Evolutionary conservation across 371 early-diverging fungal species (phyloP), one percentile per base, ranked within the genome.

Genomic region (Mortierella sp.): DNA sequence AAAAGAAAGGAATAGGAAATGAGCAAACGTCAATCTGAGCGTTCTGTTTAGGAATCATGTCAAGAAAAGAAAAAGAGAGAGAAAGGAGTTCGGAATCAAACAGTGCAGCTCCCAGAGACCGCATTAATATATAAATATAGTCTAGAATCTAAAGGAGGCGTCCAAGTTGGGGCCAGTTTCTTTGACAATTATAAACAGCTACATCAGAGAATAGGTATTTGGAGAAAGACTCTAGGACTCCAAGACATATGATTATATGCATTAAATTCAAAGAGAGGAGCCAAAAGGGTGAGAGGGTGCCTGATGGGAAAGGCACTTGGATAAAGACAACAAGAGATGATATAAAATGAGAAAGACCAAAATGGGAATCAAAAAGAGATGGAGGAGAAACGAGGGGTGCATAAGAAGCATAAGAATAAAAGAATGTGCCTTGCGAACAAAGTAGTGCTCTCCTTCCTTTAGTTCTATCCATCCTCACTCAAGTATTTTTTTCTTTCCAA

Each of bases 1-100:
- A 66, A 45, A 45, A 9, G 15, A 60, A 45, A 16, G 63, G 40
- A 32, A 16, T 61, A 52, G 32, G 63, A 55, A 19, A 40, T 38
- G 22, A 40, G 10, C 19, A 40, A 61, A 21, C 52, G 61, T 41
- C 21, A 1, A 61, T 21, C n/a, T 16, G 22, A 41, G 40, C 15
- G 22, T 22, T 41, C 43, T 52, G n/a, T 52, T 21, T 22, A 52
- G 19, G 52, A 52, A 52, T 21, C 3, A 22, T 8, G 11, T 45
- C 45, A 52, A 52, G 52, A 9, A 52, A 16, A 52, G 13, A 16
- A 11, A 52, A 16, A 22, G 21, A 52, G 9, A 52, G 7, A 52
- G 10, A 52, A 52, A 22, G 22, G 52, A 52, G 52, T 24, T 52
- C 52, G 52, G 52, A 52, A 52, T 52, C 24, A 52, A 52, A 52